Percentiles rank a stretch among this genome's conserved stretches.
Conservation (phyloP, 768 basidiomycete genomes). For the Hericium alpestre region DNA sequence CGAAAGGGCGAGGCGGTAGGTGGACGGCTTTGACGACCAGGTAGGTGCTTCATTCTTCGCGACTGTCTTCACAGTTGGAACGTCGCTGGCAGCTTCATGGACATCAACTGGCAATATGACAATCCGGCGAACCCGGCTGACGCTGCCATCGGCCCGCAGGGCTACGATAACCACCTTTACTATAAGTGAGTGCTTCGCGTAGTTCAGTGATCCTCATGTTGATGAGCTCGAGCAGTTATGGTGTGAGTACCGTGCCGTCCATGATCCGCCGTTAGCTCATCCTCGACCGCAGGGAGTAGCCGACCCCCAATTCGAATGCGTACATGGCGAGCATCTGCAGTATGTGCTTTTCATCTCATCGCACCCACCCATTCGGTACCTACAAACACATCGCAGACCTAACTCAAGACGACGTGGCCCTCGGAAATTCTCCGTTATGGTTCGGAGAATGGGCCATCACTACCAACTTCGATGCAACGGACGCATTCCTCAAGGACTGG, state of each 20-base stretch:
- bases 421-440: constrained; percentile 38
- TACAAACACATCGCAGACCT: constrained; percentile 35
- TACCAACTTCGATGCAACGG: constrained; percentile 53
- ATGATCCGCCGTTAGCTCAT: not conserved
- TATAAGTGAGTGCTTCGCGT: constrained; percentile 40
- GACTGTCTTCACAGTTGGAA: not conserved
- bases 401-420: constrained; percentile 31
- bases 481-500: constrained; percentile 55
- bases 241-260: constrained; percentile 28
- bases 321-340: constrained; percentile 66
- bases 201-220: constrained; percentile 4
- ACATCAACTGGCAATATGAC: constrained; percentile 66
- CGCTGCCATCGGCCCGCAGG: constrained; percentile 57
- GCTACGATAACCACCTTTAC: constrained; percentile 74
- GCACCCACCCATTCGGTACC: not conserved
- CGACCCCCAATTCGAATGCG: constrained; percentile 44
- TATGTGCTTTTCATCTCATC: constrained; percentile 21
- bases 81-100: constrained; percentile 56
- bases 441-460: constrained; percentile 55
- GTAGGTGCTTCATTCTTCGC: not conserved
- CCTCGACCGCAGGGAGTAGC: constrained; percentile 51
- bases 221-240: constrained; percentile 32
- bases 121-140: constrained; percentile 62
- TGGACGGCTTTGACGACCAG: constrained; percentile 5
- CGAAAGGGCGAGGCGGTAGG: not conserved